A percentile compares a stretch with the other conserved stretches of the same genome.
phyloP scores from a whole-genome alignment of 306 rosid species.

The Arachis hypogaea region DNA sequence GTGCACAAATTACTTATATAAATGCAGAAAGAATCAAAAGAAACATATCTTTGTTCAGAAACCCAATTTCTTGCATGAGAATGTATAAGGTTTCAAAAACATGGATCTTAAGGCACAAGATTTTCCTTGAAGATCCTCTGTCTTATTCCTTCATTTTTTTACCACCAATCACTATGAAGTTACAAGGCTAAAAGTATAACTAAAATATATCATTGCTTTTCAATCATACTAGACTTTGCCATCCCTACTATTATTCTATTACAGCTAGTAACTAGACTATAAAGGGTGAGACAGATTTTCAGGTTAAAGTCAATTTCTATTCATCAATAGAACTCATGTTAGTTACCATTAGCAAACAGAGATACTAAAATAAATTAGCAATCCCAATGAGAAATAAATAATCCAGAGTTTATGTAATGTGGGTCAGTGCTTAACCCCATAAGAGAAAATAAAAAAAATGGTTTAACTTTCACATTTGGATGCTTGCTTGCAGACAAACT shows the following conservation, averaged over 20 bases:
- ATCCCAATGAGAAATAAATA: conserved; percentile 38
- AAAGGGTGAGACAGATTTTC: conserved; percentile 25
- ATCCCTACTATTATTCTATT: conserved; percentile 7
- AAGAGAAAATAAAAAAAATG: conserved; percentile 36
- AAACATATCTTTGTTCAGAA: conserved; percentile 44
- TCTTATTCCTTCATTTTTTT: conserved; percentile 1
- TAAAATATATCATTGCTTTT: background rate
- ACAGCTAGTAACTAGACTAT: conserved; percentile 36
- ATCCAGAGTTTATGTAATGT: conserved; percentile 43
- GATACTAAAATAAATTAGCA: conserved; percentile 20
- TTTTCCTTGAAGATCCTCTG: conserved; percentile 17
- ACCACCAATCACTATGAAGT: background rate
- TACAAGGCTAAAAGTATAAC: background rate
- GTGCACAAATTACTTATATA: conserved; percentile 32
- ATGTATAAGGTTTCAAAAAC: conserved; percentile 22
- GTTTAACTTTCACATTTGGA: conserved; percentile 50
- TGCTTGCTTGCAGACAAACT: conserved; percentile 52
- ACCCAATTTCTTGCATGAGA: conserved; percentile 36
- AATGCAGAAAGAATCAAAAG: conserved; percentile 56
- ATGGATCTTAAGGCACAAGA: conserved; percentile 13
- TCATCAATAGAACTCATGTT: conserved; percentile 29
- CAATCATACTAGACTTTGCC: background rate
- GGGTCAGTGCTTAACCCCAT: conserved; percentile 53
- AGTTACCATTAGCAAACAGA: conserved; percentile 39
- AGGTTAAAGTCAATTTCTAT: conserved; percentile 33